Base-by-base conservation (phyloP, 306 rosid species). In the Erythrophleum fordii region DNA sequence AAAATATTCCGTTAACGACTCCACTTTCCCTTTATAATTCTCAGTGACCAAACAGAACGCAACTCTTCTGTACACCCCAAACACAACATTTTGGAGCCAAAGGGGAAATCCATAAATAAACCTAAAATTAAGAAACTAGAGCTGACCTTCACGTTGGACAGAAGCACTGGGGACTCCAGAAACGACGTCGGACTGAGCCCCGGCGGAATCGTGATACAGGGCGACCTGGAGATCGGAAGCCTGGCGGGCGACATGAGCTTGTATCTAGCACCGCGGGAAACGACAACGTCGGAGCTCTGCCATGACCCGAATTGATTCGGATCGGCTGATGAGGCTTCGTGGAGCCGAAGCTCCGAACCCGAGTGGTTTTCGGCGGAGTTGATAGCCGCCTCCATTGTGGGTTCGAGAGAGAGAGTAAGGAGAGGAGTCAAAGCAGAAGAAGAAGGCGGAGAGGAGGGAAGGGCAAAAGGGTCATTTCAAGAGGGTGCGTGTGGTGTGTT, bases 211-310 rank as follows among this genome's bases (percentile, higher is more conserved):
- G 93, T 90, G 64, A 92, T 87, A 73, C 94, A 89, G 51, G 94
- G 83, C 25, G 94, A 85, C 89, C 99, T 77, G 68, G 98, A 89
- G 99, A 96, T 93, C 92, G 99, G 99, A 25, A 95, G 99, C 88
- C 91, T 93, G 29, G 98, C 94, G 77, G 99, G 99, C 1, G 98
- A 90, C 91, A 93, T 83, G 73, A 88, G 93, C 97, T 90, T 95
- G 91, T 95, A 95, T 87, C 87, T 87, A 0, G 99, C 99, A 29
- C 84, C 86, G 18, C 78, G 78, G 3, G 73, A 45, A 34, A 29
- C 86, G 4, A 49, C 84, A 1, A 25, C 71, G 2, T 23, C 9
- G 0, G 82, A 69, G 69, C 73, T 62, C 51, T 39, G 79, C 80
- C 39, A 71, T 8, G 62, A 22, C 35, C 46, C 55, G 25, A 70